phyloP scores from a whole-genome alignment of 2,329 filamentous ascomycete species.

The Arthrocladium fulminans region DNA sequence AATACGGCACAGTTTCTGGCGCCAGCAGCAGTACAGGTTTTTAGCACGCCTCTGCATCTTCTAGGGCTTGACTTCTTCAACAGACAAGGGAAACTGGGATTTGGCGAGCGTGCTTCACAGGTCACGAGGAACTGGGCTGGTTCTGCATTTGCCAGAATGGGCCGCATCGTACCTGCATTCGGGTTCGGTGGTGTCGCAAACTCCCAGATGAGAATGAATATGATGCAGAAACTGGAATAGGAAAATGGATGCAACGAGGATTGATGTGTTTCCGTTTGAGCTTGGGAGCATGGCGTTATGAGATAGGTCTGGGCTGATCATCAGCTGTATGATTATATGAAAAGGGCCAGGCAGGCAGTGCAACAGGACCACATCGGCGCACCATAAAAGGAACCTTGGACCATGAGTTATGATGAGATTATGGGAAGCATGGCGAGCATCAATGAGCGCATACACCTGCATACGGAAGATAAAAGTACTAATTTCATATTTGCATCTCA shows the following conservation, averaged over 20 bases:
- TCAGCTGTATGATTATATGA: slow-evolving; percentile 1
- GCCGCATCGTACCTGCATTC: slow-evolving; percentile 76
- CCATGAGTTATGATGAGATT: neutral
- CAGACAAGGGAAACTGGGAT: slow-evolving; percentile 39
- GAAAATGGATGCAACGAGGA: neutral
- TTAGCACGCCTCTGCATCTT: slow-evolving; percentile 74
- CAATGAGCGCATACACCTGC: neutral
- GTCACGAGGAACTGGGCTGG: slow-evolving; percentile 66
- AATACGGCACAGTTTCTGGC: slow-evolving; percentile 65
- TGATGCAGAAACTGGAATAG: slow-evolving; percentile 19
- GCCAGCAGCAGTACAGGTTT: slow-evolving; percentile 65
- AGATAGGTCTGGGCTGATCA: neutral
- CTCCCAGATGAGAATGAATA: slow-evolving; percentile 29
- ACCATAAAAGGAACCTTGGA: neutral
- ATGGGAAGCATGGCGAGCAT: neutral
- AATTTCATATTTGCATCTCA: too few relatives aligned
- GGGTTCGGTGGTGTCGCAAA: slow-evolving; percentile 82
- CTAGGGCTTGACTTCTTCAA: slow-evolving; percentile 81
- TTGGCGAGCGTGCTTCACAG: slow-evolving; percentile 50
- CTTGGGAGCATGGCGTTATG: slow-evolving; percentile 7
- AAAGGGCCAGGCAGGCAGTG: neutral
- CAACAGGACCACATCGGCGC: neutral
- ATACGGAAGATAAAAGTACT: too few relatives aligned
- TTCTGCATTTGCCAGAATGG: slow-evolving; percentile 65
- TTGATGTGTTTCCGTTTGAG: neutral